phyloP scores from a whole-genome alignment of 1,139 yeast species.

The Taphrina wiesneri region DNA sequence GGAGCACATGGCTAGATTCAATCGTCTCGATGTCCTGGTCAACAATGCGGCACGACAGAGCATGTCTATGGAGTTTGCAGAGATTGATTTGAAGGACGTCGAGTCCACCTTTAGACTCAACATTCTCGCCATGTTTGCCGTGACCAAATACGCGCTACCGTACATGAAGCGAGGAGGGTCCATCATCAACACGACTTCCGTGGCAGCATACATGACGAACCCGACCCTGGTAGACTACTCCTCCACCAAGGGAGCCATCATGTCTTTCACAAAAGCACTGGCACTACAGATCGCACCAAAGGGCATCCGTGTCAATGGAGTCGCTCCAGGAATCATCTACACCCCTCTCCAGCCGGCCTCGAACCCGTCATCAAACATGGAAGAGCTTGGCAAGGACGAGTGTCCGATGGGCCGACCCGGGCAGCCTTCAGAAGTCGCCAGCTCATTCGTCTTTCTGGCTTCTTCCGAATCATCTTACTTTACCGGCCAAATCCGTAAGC shows the following conservation, averaged over 20 bases:
- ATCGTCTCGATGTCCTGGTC: constrained; percentile 51
- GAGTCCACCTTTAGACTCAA: constrained; percentile 79
- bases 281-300: constrained; percentile 59
- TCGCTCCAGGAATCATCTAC: constrained; percentile 74
- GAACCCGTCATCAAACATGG: constrained; percentile 30
- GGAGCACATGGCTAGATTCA: constrained; percentile 64
- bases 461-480: constrained; percentile 27
- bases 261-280: constrained; percentile 57
- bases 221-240: constrained; percentile 31
- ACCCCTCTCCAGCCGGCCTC: constrained; percentile 48
- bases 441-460: constrained; percentile 34
- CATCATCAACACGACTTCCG: constrained; percentile 33
- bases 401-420: constrained; percentile 32
- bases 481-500: constrained; percentile 29
- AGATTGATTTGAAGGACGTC: constrained; percentile 72
- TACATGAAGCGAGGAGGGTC: constrained; percentile 32
- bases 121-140: constrained; percentile 31
- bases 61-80: constrained; percentile 27
- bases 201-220: constrained; percentile 33
- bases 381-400: constrained; percentile 20
- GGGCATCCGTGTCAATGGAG: constrained; percentile 60
- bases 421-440: constrained; percentile 34
- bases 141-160: constrained; percentile 32
- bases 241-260: constrained; percentile 35
- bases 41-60: constrained; percentile 32